phyloP scores from a whole-genome alignment of 139 green algal genomes.

The Picochlorum sp. region DNA sequence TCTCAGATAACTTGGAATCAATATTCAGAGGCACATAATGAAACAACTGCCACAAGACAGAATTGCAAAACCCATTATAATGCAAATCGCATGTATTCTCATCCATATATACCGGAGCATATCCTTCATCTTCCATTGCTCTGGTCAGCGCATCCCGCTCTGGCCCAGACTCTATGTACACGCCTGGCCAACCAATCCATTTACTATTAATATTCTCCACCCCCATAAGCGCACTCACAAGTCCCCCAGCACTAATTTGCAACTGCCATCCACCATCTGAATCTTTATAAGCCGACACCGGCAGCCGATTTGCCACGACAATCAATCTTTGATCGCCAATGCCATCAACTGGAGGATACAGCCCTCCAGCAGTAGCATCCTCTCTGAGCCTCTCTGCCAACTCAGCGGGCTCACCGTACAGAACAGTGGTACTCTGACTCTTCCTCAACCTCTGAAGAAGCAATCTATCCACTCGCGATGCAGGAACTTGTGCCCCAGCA shows the following conservation, averaged over 20 bases:
- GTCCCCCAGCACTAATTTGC: conserved; percentile 78
- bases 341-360: not conserved
- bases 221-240: conserved; percentile 89
- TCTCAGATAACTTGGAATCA: conserved; percentile 78
- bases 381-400: conserved; percentile 24
- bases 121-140: conserved; percentile 67
- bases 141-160: conserved; percentile 63
- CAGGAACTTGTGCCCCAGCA: conserved; percentile 6
- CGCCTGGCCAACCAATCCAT: conserved; percentile 95
- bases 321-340: conserved; percentile 60
- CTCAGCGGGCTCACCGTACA: conserved; percentile 42
- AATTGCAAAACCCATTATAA: conserved; percentile 94
- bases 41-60: conserved; percentile 95
- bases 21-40: conserved; percentile 96
- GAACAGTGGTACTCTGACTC: conserved; percentile 47
- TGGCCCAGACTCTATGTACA: conserved; percentile 60
- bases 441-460: conserved; percentile 69
- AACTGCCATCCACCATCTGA: conserved; percentile 69
- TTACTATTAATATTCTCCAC: conserved; percentile 77
- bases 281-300: conserved; percentile 72
- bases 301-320: conserved; percentile 93
- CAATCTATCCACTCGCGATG: conserved; percentile 42
- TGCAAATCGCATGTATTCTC: conserved; percentile 53
- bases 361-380: conserved; percentile 11
- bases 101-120: conserved; percentile 87